phyloP scores from a whole-genome alignment of 2,329 filamentous ascomycete species.

The Tolypocladium capitatum region DNA sequence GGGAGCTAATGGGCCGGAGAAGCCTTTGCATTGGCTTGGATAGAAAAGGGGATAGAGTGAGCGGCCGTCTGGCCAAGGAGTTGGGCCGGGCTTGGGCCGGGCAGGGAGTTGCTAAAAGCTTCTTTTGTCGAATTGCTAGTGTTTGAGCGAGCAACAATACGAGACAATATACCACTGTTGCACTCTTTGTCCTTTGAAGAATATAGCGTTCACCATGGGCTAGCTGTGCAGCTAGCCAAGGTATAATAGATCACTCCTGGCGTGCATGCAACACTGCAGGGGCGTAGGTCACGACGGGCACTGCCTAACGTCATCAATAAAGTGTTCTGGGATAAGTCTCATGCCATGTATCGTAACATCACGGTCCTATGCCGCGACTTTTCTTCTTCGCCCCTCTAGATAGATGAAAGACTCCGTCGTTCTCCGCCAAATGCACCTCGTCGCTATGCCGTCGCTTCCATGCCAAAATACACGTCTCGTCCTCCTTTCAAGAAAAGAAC shows the following conservation, averaged over 20 bases:
- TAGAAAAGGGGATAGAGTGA: not conserved
- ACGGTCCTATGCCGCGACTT: not conserved
- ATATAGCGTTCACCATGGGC: too few species aligned
- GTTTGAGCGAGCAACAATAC: not conserved
- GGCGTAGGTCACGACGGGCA: not conserved
- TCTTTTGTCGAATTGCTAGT: not conserved
- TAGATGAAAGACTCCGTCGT: not conserved
- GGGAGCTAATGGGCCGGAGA: not conserved
- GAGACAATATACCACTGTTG: not conserved
- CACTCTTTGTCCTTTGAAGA: not conserved
- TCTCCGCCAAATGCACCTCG: not conserved
- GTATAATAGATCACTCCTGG: not conserved
- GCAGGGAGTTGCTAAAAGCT: not conserved
- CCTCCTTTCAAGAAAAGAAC: slow-evolving; percentile 50
- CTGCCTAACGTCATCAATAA: too few species aligned
- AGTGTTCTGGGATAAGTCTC: not conserved
- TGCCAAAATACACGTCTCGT: not conserved
- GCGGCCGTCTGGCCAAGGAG: not conserved
- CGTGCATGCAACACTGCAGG: not conserved
- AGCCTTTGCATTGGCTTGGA: not conserved
- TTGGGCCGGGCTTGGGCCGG: not conserved
- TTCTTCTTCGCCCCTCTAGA: not conserved
- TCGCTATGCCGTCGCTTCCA: not conserved
- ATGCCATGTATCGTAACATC: not conserved
- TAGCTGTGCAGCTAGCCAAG: not conserved